A percentile compares a stretch with the other conserved stretches of the same genome.
These are phyloP conservation scores for Ceratobasidium sp. DNA, from an alignment of 1,284 basidiomycete species.

Conservation along the genomic window DNA sequence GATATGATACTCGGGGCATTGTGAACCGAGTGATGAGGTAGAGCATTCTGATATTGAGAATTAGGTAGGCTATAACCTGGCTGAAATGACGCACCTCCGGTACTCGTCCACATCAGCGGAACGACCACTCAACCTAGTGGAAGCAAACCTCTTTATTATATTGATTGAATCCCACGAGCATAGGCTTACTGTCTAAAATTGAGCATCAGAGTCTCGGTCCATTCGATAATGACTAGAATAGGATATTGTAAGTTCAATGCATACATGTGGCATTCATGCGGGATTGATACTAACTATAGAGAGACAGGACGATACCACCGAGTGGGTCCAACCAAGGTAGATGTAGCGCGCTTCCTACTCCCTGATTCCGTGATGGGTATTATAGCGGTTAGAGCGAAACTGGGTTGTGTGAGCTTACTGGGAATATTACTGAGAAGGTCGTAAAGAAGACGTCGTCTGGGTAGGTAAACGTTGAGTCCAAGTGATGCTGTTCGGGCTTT, in stretches of 20 bases:
- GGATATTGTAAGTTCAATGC: neutral
- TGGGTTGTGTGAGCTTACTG: neutral
- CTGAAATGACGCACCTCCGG: neutral
- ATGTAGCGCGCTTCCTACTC: neutral
- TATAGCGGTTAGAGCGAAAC: neutral
- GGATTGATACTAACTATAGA: slow-evolving; percentile 28
- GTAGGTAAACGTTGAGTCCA: neutral
- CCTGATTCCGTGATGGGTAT: neutral
- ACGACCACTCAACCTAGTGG: slow-evolving; percentile 16
- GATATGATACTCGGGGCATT: slow-evolving; percentile 25
- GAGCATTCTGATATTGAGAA: slow-evolving; percentile 8
- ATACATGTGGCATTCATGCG: neutral
- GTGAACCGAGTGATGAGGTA: slow-evolving; percentile 30
- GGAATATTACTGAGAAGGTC: slow-evolving; percentile 29
- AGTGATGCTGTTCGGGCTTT: neutral
- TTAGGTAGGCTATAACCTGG: neutral
- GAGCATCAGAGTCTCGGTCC: slow-evolving; percentile 30
- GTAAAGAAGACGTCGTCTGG: slow-evolving; percentile 30
- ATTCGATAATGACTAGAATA: slow-evolving; percentile 36
- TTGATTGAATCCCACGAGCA: neutral
- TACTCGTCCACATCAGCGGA: slow-evolving; percentile 20
- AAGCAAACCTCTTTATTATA: neutral
- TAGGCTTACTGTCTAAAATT: slow-evolving; percentile 29
- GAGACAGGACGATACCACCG: slow-evolving; percentile 29
- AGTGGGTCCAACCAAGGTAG: slow-evolving; percentile 34